Evolutionary conservation across 495 filamentous ascomycete genomes (phyloP).

Genomic region (Annulohypoxylon moriforme): DNA sequence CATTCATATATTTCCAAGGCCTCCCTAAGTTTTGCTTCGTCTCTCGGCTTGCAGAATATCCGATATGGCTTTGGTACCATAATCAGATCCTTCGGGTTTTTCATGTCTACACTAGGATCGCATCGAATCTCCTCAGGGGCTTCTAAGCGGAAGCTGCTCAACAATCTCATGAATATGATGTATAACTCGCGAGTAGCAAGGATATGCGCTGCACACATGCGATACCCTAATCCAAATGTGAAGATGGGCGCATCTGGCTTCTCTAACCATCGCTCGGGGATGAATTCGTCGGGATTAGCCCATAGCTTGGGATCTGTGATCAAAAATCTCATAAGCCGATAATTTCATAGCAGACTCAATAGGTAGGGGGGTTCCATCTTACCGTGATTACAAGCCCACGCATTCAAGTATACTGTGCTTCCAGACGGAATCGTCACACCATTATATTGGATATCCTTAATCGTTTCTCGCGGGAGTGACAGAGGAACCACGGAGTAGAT

Average conservation of each 20-base stretch:
- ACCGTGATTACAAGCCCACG: conserved; percentile 74
- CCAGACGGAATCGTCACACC: conserved; percentile 67
- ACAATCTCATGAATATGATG: conserved; percentile 69
- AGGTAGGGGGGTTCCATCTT: conserved; percentile 18
- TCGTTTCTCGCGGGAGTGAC: conserved; percentile 68
- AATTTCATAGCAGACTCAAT: not conserved
- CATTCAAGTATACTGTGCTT: conserved; percentile 72
- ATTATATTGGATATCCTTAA: conserved; percentile 69
- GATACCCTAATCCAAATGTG: conserved; percentile 71
- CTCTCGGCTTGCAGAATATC: conserved; percentile 65
- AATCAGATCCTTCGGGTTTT: conserved; percentile 68
- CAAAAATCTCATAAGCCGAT: not conserved
- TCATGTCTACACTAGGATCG: conserved; percentile 66
- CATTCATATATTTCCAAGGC: conserved; percentile 40
- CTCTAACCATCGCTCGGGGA: conserved; percentile 71
- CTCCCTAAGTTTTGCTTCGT: conserved; percentile 54
- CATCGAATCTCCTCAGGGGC: conserved; percentile 61
- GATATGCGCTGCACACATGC: conserved; percentile 73
- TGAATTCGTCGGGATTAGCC: conserved; percentile 67
- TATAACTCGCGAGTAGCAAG: conserved; percentile 75
- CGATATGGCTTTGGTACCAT: conserved; percentile 67
- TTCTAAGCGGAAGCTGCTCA: conserved; percentile 68
- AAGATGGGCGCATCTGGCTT: conserved; percentile 71
- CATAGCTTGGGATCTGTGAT: conserved; percentile 65
- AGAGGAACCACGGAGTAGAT: conserved; percentile 70